phyloP scores from a whole-genome alignment of 108 stramenopile species.

The Fistulifera pelliculosa region DNA sequence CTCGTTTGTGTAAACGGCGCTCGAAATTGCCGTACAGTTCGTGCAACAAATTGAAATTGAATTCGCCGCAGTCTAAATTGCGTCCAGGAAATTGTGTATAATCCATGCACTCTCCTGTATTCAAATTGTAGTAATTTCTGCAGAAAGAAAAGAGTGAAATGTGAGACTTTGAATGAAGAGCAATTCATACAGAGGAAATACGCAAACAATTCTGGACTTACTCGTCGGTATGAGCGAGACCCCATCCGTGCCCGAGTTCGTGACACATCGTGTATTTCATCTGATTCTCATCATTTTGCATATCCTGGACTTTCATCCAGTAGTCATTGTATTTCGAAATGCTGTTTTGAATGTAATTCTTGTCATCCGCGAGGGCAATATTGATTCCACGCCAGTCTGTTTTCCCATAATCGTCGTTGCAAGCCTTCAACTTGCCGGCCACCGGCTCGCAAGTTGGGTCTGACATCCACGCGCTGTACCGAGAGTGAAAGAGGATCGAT shows the following conservation, averaged over 20 bases:
- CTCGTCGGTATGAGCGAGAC: slow-evolving; percentile 78
- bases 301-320: slow-evolving; percentile 30
- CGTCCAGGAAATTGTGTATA: slow-evolving; percentile 48
- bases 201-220: too few species aligned
- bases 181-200: too few species aligned
- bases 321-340: slow-evolving; percentile 49
- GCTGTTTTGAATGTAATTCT: slow-evolving; percentile 19
- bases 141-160: too few species aligned
- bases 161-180: too few species aligned
- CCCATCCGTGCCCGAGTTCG: slow-evolving; percentile 39
- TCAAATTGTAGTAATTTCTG: slow-evolving; percentile 23
- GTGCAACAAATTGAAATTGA: slow-evolving; percentile 36
- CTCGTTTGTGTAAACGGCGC: too few species aligned
- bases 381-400: slow-evolving; percentile 17
- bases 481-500: too few species aligned
- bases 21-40: slow-evolving; percentile 35
- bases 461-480: neutral
- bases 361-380: slow-evolving; percentile 1
- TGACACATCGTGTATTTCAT: slow-evolving; percentile 32
- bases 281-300: slow-evolving; percentile 30
- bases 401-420: slow-evolving; percentile 49
- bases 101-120: slow-evolving; percentile 68
- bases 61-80: slow-evolving; percentile 43
- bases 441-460: slow-evolving; percentile 33
- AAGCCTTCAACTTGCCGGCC: slow-evolving; percentile 42